These are phyloP conservation scores for Aaosphaeria arxii DNA, from an alignment of 2,329 filamentous ascomycete species.

Conservation along the genomic window DNA sequence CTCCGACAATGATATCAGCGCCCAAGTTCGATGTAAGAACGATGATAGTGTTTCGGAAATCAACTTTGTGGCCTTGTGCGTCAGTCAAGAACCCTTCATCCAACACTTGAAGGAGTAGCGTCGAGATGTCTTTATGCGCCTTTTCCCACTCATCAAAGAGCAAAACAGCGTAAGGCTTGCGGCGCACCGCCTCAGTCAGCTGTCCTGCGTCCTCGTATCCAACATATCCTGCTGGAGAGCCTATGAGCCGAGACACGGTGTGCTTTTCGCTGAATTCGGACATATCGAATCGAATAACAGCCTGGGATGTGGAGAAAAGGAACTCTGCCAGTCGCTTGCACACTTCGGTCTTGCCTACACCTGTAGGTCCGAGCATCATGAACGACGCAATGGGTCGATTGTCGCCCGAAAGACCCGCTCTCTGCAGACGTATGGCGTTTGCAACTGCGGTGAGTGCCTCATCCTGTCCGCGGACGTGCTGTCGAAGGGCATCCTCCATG, in stretches of 20 bases:
- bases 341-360: conserved; percentile 94
- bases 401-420: conserved; percentile 86
- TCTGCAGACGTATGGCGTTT: conserved; percentile 89
- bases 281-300: conserved; percentile 96
- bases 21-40: conserved; percentile 95
- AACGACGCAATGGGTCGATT: conserved; percentile 90
- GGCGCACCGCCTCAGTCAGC: conserved; percentile 87
- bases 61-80: conserved; percentile 91
- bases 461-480: conserved; percentile 87
- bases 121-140: conserved; percentile 90
- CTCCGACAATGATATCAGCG: conserved; percentile 82
- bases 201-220: conserved; percentile 97
- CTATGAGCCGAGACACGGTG: conserved; percentile 88
- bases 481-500: conserved; percentile 86
- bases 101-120: conserved; percentile 86
- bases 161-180: conserved; percentile 92
- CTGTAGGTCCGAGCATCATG: conserved; percentile 96
- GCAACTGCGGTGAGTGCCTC: conserved; percentile 89
- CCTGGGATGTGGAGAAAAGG: conserved; percentile 86
- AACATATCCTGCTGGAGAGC: conserved; percentile 89
- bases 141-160: conserved; percentile 98
- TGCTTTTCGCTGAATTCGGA: conserved; percentile 97
- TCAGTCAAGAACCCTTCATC: conserved; percentile 97
- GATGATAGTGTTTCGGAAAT: conserved; percentile 95
- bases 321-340: conserved; percentile 95